A percentile compares a stretch with the other conserved stretches of the same genome.
phyloP scores from a whole-genome alignment of 192 early-diverging fungal species.

The Coemansia sp. region DNA sequence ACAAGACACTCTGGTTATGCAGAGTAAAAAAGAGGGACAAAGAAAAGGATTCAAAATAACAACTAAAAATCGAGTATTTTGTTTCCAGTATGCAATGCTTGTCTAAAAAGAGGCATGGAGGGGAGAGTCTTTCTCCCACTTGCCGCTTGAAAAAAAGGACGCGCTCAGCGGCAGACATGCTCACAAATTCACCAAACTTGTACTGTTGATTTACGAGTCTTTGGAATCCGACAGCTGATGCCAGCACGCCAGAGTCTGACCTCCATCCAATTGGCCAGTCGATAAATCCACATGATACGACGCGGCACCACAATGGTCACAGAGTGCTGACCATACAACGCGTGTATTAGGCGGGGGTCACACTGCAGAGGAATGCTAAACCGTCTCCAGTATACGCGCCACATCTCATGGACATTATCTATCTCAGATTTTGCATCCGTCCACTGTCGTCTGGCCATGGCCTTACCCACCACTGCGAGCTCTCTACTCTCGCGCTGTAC shows the following conservation, averaged over 20 bases:
- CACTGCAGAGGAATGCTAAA: constrained; percentile 30
- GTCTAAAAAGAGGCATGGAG: no score
- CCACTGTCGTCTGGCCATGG: constrained; percentile 38
- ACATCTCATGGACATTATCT: constrained; percentile 33
- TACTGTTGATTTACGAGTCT: no score
- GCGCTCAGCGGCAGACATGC: no score
- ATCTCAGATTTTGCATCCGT: constrained; percentile 1
- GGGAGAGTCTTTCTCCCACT: no score
- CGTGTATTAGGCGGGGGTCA: constrained; percentile 8
- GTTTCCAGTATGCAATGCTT: background rate
- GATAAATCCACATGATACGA: constrained; percentile 3
- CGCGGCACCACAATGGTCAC: constrained; percentile 25
- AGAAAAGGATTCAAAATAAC: background rate
- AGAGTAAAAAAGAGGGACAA: background rate
- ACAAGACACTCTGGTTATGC: background rate
- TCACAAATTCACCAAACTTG: no score
- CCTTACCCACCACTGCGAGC: constrained; percentile 38
- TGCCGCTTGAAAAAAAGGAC: no score
- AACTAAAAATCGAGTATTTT: background rate
- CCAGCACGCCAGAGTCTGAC: constrained; percentile 7
- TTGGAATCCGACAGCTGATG: no score
- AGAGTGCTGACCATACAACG: constrained; percentile 21
- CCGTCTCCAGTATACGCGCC: constrained; percentile 37
- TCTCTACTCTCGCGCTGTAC: constrained; percentile 22
- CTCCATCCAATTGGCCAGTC: constrained; percentile 18